phyloP scores from a whole-genome alignment of 108 stramenopile species.

The Aurantiochytrium sp. region DNA sequence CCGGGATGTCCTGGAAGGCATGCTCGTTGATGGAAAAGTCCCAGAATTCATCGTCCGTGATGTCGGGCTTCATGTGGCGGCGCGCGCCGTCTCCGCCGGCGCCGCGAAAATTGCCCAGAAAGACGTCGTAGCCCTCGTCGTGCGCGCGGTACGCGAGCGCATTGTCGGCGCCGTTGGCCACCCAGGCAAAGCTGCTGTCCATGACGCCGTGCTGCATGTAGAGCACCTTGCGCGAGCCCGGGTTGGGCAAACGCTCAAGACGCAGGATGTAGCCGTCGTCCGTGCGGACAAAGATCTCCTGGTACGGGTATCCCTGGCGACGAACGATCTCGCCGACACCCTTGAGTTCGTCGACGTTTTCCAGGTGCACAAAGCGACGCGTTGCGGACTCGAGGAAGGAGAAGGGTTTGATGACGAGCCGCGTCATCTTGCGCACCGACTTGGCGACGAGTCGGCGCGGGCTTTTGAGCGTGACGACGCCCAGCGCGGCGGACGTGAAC shows the following conservation, averaged over 20 bases:
- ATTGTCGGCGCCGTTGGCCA: not conserved
- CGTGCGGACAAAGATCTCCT: constrained; percentile 1
- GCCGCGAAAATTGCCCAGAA: constrained; percentile 33
- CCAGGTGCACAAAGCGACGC: constrained; percentile 20
- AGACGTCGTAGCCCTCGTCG: constrained; percentile 32
- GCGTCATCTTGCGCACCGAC: not conserved
- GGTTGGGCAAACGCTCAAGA: constrained; percentile 31
- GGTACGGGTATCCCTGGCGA: constrained; percentile 25
- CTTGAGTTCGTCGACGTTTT: constrained; percentile 24
- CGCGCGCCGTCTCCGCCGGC: not conserved
- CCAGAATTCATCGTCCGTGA: constrained; percentile 17
- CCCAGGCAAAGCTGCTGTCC: constrained; percentile 21
- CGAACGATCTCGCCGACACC: not conserved
- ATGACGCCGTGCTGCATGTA: constrained; percentile 36
- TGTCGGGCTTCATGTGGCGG: not conserved
- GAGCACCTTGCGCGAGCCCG: not conserved
- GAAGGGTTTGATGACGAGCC: not conserved
- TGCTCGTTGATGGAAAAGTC: constrained; percentile 37
- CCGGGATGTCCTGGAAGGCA: constrained; percentile 10
- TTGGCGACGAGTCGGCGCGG: not conserved
- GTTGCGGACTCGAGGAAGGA: constrained; percentile 1
- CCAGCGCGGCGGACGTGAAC: not conserved
- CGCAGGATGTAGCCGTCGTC: constrained; percentile 36
- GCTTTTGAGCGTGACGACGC: not conserved
- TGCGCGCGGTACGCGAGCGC: not conserved